Conservation (phyloP, 169 alveolate species). For the Perkinsus marinus region DNA sequence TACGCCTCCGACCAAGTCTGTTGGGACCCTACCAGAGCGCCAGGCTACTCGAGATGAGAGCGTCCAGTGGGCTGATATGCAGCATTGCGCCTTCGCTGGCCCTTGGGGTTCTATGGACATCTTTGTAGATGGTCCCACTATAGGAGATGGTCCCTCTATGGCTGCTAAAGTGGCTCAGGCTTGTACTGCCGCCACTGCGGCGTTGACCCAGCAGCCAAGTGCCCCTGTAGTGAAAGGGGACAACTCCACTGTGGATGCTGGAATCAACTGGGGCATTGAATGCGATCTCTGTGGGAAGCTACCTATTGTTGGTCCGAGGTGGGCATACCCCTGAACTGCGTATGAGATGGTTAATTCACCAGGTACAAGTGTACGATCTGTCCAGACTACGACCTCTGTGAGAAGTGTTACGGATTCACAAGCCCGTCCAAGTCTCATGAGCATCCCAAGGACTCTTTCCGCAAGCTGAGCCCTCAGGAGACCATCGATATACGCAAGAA, state of each 20-base stretch:
- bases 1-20: not conserved
- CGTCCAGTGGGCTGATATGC: not conserved
- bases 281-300: not conserved
- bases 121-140: not conserved
- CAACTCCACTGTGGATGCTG: not conserved
- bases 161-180: too few species aligned
- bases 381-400: constrained; percentile 47
- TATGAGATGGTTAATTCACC: not conserved
- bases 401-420: constrained; percentile 16
- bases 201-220: not conserved
- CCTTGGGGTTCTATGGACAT: not conserved
- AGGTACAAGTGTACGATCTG: constrained; percentile 56
- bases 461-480: not conserved
- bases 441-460: not conserved
- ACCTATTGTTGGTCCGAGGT: not conserved
- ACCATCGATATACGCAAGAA: not conserved
- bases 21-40: not conserved
- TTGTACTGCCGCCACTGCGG: too few species aligned
- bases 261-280: not conserved
- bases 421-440: not conserved
- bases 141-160: not conserved
- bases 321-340: too few species aligned
- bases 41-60: not conserved
- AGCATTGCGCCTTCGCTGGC: not conserved
- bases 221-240: not conserved